Evolutionary conservation across 164 flowering plant genomes (phyloP), one percentile per base, ranked within the genome.

Genomic region (Cinnamomum chago): DNA sequence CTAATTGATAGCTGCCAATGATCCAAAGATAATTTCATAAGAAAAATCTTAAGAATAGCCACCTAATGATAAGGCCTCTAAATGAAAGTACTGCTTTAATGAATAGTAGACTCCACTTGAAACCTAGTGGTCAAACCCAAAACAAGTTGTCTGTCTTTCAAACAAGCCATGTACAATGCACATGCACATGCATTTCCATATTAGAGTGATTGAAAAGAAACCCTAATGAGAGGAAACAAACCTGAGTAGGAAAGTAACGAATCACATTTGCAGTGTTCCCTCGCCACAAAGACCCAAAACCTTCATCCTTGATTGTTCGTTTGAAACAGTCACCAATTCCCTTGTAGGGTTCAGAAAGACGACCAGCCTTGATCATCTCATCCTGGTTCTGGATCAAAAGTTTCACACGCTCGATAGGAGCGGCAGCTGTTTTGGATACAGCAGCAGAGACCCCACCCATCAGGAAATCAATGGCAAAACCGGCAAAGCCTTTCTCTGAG

Each of bases 381-480:
- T 92, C 97, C 77, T 92, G 94, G 76, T 92, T 92, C 68, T 92
- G 97, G 74, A 92, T 92, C 87, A 92, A 82, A 77, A 90, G 97
- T 78, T 92, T 92, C 73, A 92, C 95, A 65, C 95, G 90, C 82
- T 92, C 97, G 74, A 92, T 89, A 11, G 97, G 97, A 78, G 97
- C 94, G 58, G 93, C 94, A 71, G 93, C 97, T 23, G 94, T 86
- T 73, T 92, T 92, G 15, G 97, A 92, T 40, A 90, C 97, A 72
- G 97, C 93, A 28, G 94, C 97, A 73, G 97, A 90, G 76, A 92
- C 97, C 67, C 97, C 97, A 69, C 94, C 92, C 95, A 90, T 90
- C n/a, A 92, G 84, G 73, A 92, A 90, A 83, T 92, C 97, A 79
- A 84, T 83, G 15, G 87, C 89, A 74, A 90, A 92, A 78, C 83